Evolutionary conservation across 352 stramenopile species (phyloP).

Genomic region (Peronospora belbahrii): DNA sequence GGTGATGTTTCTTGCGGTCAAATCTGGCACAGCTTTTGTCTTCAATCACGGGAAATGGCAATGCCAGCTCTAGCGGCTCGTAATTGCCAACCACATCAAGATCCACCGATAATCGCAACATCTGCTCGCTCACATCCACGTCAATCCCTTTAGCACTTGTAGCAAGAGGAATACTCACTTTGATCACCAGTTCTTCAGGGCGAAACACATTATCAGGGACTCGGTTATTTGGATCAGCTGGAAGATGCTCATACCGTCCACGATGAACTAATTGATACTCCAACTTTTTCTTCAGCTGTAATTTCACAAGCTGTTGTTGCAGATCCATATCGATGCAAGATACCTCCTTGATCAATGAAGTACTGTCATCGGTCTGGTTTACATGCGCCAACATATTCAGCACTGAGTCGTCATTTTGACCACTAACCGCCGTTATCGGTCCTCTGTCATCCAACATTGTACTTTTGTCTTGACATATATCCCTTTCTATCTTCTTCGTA

Average conservation of each 20-base stretch:
- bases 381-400: conserved; percentile 15
- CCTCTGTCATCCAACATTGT: conserved; percentile 11
- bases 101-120: conserved; percentile 31
- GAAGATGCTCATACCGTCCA: conserved; percentile 58
- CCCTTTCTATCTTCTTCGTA: not conserved
- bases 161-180: conserved; percentile 52
- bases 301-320: not conserved
- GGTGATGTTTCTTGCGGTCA: conserved; percentile 57
- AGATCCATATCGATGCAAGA: conserved; percentile 7
- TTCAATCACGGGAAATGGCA: conserved; percentile 78
- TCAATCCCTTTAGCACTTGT: conserved; percentile 49
- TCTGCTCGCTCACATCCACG: conserved; percentile 55
- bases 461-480: not conserved
- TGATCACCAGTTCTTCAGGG: conserved; percentile 58
- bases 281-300: conserved; percentile 20
- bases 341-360: conserved; percentile 18
- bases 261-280: conserved; percentile 56
- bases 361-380: conserved; percentile 6
- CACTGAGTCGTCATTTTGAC: conserved; percentile 5
- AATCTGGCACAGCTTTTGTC: conserved; percentile 73
- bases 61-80: conserved; percentile 37
- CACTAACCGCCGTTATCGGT: not conserved
- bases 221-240: conserved; percentile 34
- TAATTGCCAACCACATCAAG: conserved; percentile 25
- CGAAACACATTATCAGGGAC: conserved; percentile 29